Evolutionary conservation across 2,329 filamentous ascomycete species (phyloP).

Genomic region (Sporothrix brunneoviolacea): DNA sequence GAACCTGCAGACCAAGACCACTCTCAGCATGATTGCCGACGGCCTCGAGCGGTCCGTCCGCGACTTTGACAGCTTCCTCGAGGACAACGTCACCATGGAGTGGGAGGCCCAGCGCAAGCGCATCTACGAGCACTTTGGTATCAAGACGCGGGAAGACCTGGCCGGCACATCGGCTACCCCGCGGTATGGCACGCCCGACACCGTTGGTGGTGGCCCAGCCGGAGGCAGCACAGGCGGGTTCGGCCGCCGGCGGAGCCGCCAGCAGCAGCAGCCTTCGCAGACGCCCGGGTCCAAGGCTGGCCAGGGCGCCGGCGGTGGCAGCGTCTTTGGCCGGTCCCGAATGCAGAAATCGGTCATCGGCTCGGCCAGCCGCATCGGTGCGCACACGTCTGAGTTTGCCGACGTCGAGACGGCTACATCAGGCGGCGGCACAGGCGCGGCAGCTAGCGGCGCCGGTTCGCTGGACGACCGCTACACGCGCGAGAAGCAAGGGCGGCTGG

Average conservation of each 20-base stretch:
- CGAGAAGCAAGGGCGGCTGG: slow-evolving; percentile 77
- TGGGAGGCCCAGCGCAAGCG: slow-evolving; percentile 90
- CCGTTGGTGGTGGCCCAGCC: slow-evolving; percentile 15
- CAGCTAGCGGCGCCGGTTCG: slow-evolving; percentile 33
- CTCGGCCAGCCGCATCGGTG: slow-evolving; percentile 61
- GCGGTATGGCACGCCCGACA: slow-evolving; percentile 18
- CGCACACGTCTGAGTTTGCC: slow-evolving; percentile 58
- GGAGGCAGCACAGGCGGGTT: slow-evolving; percentile 48
- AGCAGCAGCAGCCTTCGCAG: slow-evolving; percentile 22
- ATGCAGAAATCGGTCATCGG: slow-evolving; percentile 85
- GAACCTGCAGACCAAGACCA: slow-evolving; percentile 83
- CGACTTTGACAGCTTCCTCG: slow-evolving; percentile 89
- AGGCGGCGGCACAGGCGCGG: not conserved
- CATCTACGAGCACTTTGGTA: slow-evolving; percentile 95
- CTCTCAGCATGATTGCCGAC: slow-evolving; percentile 83
- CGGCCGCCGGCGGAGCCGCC: slow-evolving; percentile 42
- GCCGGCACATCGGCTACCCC: slow-evolving; percentile 16
- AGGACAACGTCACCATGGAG: slow-evolving; percentile 90
- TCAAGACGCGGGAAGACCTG: slow-evolving; percentile 54
- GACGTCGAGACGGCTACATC: slow-evolving; percentile 57
- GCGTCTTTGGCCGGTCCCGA: slow-evolving; percentile 58
- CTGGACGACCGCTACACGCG: slow-evolving; percentile 69
- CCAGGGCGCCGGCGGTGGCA: slow-evolving; percentile 35
- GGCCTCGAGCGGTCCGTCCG: slow-evolving; percentile 81
- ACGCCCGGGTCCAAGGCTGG: slow-evolving; percentile 19